Percentiles rank a stretch among this genome's conserved stretches.
These are phyloP conservation scores for Candolleomyces eurysporus DNA, from an alignment of 768 basidiomycete species.

Conservation along the genomic window DNA sequence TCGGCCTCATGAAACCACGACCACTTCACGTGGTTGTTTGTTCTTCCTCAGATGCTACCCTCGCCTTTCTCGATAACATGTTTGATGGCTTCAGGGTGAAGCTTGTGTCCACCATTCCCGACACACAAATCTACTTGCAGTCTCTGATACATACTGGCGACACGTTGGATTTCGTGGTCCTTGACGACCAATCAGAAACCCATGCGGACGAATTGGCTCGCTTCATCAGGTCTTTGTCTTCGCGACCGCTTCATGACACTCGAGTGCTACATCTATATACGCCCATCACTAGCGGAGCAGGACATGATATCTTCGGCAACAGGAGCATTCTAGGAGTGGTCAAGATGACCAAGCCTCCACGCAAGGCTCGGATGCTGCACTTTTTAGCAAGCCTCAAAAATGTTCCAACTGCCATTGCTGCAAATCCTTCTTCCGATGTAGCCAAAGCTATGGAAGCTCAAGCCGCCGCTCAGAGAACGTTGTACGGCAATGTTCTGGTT, in stretches of 20 bases:
- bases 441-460: slow-evolving; percentile 46
- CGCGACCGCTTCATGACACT: slow-evolving; percentile 44
- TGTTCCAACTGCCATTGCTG: slow-evolving; percentile 42
- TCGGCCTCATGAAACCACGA: slow-evolving; percentile 44
- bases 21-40: slow-evolving; percentile 53
- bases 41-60: slow-evolving; percentile 58
- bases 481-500: slow-evolving; percentile 66
- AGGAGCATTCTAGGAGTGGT: slow-evolving; percentile 54
- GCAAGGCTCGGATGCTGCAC: slow-evolving; percentile 58
- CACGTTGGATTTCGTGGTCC: slow-evolving; percentile 60
- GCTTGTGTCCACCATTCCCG: slow-evolving; percentile 41
- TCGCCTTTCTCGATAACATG: slow-evolving; percentile 54
- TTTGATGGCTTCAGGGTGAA: slow-evolving; percentile 52
- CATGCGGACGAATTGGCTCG: slow-evolving; percentile 56
- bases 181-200: slow-evolving; percentile 65
- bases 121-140: slow-evolving; percentile 42
- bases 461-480: slow-evolving; percentile 46
- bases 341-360: slow-evolving; percentile 71
- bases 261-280: slow-evolving; percentile 73
- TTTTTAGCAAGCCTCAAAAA: slow-evolving; percentile 60
- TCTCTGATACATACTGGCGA: slow-evolving; percentile 25
- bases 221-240: slow-evolving; percentile 40
- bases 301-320: slow-evolving; percentile 48
- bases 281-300: slow-evolving; percentile 59
- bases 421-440: slow-evolving; percentile 34